Evolutionary conservation across 2,329 filamentous ascomycete genomes (phyloP), one percentile per base, ranked within the genome.

Genomic region (Phaeoacremonium minimum): DNA sequence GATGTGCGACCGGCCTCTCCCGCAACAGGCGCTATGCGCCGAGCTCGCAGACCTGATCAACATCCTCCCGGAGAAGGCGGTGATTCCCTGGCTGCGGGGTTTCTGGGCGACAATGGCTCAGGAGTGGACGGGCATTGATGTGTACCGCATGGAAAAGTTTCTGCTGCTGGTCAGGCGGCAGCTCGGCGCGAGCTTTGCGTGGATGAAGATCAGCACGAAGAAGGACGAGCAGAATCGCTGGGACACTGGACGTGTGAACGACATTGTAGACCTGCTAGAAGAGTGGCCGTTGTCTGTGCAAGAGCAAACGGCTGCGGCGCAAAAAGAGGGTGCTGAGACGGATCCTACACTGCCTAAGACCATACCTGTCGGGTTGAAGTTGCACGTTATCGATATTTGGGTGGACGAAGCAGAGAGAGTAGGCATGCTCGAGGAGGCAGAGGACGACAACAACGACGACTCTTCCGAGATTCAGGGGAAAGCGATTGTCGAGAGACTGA

Each of bases 371-470:
- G 93, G 93, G 0, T 57, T 98, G 57, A 69, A 88, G 44, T 81
- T 95, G 59, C 93, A 98, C 62, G 76, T 90, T 12, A 61, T 95
- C 45, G 93, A 98, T 65, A 75, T 97, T 36, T 97, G 86, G 79
- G 75, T 95, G 7, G 93, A 97, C 58, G 90, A 96, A 71, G 61
- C 90, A 50, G 85, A 90, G 60, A 83, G 81, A 53, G 76, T 80
- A 20, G 76, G 80, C 36, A 68, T 75, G 22, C 48, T 80, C 15
- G 48, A 37, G 11, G 61, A 63, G 22, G 63, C 61, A 8, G 61
- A 64, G 11, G 52, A 52, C 4, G 51, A 52, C 6, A 52, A 50
- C n/a, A n/a, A 26, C 22, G n/a, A n/a, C n/a, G n/a, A n/a, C n/a
- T n/a, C n/a, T n/a, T n/a, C n/a, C n/a, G n/a, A n/a, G n/a, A n/a